Evolutionary conservation across 257 asterid genomes (phyloP), one percentile per base, ranked within the genome.

Genomic region (Osmanthus fragrans): DNA sequence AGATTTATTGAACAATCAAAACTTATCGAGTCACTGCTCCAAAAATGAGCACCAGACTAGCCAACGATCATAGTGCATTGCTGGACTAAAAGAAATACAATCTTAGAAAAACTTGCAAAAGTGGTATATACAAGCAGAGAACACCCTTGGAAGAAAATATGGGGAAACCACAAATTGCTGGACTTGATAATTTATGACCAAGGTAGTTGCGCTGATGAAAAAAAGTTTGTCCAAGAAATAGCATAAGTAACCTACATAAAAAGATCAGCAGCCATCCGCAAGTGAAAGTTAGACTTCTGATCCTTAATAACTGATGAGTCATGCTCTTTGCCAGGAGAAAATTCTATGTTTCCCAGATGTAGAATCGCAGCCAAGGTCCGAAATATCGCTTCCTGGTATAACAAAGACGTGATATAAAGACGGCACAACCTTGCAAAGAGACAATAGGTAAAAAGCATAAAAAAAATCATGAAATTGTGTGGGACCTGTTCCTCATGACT

Each of bases 331-430:
- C 99, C 99, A 0, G 96, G 97, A 79, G 97, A 87, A 86, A 96
- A 96, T 29, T 92, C 97, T 49, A 92, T 80, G 76, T 96, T 96
- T 64, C 98, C 99, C 73, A 96, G 89, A 86, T 96, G 99, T 72
- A 96, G 83, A 82, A 96, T 96, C 72, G 96, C 99, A 78, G 99
- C 99, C 90, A 96, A 81, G 81, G 99, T 92, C 81, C 99, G 96
- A 85, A 96, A 96, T 86, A 93, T 92, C 25, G 97, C 89, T 85
- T 96, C 97, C 99, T 96, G 92, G 70, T 71, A 13, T 60, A 77
- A 80, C 70, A 80, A 73, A 36, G 76, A 60, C 34, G 21, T 73
- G 77, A 54, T 36, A 65, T 64, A 80, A 73, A 45, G 74, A 30
- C 11, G n/a, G 19, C 27, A 82, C 34, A 74, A 60, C 45, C 33